Evolutionary conservation across 257 asterid genomes (phyloP).

Genomic region (Lantana camara): DNA sequence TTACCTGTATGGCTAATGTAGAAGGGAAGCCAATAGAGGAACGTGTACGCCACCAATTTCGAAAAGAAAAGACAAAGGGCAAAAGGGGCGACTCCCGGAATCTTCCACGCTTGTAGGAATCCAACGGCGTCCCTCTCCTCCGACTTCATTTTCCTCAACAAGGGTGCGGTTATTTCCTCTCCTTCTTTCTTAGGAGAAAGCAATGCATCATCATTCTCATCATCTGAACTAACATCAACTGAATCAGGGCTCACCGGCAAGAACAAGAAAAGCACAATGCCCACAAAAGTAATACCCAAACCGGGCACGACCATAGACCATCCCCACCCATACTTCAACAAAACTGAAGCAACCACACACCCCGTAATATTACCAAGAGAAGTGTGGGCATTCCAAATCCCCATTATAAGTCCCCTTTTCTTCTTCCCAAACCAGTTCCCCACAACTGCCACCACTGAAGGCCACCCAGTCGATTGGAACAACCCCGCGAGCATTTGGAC

Average conservation of each 20-base stretch:
- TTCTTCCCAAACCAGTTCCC: conserved; percentile 98
- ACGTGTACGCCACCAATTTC: conserved; percentile 90
- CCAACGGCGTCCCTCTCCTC: conserved; percentile 66
- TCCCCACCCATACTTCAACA: conserved; percentile 97
- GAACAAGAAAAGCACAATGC: conserved; percentile 65
- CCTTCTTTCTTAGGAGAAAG: conserved; percentile 48
- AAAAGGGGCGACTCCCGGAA: conserved; percentile 93
- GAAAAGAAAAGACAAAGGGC: conserved; percentile 94
- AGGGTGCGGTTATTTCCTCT: conserved; percentile 58
- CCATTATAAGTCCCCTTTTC: conserved; percentile 97
- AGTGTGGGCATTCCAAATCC: conserved; percentile 97
- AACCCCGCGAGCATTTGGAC: conserved; percentile 94
- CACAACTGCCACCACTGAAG: conserved; percentile 94
- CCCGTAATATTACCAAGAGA: conserved; percentile 93
- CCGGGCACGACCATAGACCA: conserved; percentile 95
- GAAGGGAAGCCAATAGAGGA: conserved; percentile 95
- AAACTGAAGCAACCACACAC: conserved; percentile 71
- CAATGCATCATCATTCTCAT: conserved; percentile 49
- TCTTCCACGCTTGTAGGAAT: conserved; percentile 85
- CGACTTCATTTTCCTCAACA: conserved; percentile 41
- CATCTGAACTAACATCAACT: conserved; percentile 56
- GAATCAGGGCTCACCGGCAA: conserved; percentile 79
- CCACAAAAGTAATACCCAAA: conserved; percentile 56
- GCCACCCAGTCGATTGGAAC: conserved; percentile 99
- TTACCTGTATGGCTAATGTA: conserved; percentile 95